Conservation (phyloP, 2,329 filamentous ascomycete genomes). For the Emergomyces africanus region DNA sequence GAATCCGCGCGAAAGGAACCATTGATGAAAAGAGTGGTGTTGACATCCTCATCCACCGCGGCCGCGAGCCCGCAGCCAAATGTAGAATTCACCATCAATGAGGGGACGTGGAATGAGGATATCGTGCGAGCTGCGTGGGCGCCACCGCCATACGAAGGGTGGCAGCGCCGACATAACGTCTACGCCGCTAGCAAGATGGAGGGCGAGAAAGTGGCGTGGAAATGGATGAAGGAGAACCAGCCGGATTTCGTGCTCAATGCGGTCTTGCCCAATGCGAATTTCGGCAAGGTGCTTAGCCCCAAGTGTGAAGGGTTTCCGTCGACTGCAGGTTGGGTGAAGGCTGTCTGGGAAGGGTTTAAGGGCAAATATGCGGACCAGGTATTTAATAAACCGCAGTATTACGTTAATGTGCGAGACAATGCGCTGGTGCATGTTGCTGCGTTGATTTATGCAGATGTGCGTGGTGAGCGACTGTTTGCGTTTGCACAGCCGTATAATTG, state of each 20-base stretch:
- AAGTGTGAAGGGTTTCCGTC: slow-evolving; percentile 16
- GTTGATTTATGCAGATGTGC: slow-evolving; percentile 33
- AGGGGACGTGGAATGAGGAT: slow-evolving; percentile 27
- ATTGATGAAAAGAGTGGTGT: slow-evolving; percentile 30
- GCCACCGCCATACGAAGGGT: slow-evolving; percentile 18
- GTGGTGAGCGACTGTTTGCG: slow-evolving; percentile 41
- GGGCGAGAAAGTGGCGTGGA: slow-evolving; percentile 36
- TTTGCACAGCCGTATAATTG: slow-evolving; percentile 38
- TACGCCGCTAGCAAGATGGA: slow-evolving; percentile 38
- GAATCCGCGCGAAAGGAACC: neutral
- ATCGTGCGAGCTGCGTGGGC: slow-evolving; percentile 22
- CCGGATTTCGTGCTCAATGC: slow-evolving; percentile 34
- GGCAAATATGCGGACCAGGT: slow-evolving; percentile 5
- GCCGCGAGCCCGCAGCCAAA: slow-evolving; percentile 23
- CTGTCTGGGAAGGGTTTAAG: slow-evolving; percentile 10
- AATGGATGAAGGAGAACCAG: slow-evolving; percentile 32
- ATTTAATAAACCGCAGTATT: slow-evolving; percentile 25
- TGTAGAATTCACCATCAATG: slow-evolving; percentile 22
- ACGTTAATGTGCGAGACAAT: slow-evolving; percentile 36
- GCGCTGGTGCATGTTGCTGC: slow-evolving; percentile 43
- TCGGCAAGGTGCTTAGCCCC: slow-evolving; percentile 24
- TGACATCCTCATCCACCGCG: slow-evolving; percentile 30
- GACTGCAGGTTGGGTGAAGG: slow-evolving; percentile 12
- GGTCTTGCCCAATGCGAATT: slow-evolving; percentile 22
- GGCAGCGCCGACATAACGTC: slow-evolving; percentile 15